phyloP scores from a whole-genome alignment of 129 eudicot genomes.

The Smallanthus sonchifolius region DNA sequence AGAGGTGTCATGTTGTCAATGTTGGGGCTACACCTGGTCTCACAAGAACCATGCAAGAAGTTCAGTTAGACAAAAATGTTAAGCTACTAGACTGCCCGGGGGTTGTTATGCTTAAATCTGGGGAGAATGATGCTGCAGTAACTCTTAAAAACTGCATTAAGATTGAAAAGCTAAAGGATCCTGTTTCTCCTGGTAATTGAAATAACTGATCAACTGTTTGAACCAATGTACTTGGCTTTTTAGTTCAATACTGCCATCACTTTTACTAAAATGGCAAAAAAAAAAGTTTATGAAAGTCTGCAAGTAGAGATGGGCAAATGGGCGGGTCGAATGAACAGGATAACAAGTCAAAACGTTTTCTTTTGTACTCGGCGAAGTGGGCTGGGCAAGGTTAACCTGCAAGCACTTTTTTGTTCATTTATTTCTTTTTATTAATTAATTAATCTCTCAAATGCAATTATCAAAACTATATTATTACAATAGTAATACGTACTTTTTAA shows the following conservation, averaged over 20 bases:
- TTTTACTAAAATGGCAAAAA: background rate
- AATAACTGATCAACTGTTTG: background rate
- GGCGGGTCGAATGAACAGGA: background rate
- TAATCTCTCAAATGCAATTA: background rate
- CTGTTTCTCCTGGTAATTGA: constrained; percentile 65
- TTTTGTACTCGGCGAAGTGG: background rate
- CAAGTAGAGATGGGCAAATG: background rate
- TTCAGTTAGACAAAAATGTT: constrained; percentile 77
- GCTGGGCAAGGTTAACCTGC: background rate
- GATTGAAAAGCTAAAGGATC: constrained; percentile 87
- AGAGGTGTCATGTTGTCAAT: constrained; percentile 80
- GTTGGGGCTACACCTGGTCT: constrained; percentile 97
- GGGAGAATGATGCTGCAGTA: constrained; percentile 59
- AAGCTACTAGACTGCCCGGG: constrained; percentile 97
- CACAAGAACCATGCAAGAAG: constrained; percentile 94
- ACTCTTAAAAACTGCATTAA: constrained; percentile 87
- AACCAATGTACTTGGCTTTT: background rate
- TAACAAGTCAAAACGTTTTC: background rate
- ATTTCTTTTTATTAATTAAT: background rate
- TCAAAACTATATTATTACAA: background rate
- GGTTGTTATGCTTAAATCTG: constrained; percentile 73
- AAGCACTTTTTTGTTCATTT: background rate
- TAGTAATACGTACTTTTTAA: background rate
- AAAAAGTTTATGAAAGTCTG: background rate
- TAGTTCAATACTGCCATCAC: background rate